Conservation (phyloP, 1,284 basidiomycete species). For the Trametes pubescens region DNA sequence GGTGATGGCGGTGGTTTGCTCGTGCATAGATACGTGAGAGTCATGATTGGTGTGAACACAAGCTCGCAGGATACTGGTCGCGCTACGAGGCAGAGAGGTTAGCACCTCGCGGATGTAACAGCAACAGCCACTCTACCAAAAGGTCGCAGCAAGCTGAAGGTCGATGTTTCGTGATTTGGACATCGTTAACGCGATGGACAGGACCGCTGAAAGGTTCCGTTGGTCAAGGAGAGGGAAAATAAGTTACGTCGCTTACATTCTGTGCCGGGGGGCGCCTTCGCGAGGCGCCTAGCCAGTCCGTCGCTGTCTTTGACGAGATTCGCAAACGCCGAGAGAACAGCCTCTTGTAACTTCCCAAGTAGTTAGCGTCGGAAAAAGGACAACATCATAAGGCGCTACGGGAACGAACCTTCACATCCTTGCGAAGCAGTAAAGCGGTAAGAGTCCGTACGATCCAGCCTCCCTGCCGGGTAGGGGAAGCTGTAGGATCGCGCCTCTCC, state of each 20-base stretch:
- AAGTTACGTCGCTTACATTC: constrained; percentile 38
- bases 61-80: constrained; percentile 65
- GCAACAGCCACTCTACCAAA: constrained; percentile 57
- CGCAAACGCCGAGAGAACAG: constrained; percentile 73
- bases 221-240: not conserved
- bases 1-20: constrained; percentile 57
- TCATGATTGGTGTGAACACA: constrained; percentile 25
- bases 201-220: constrained; percentile 26
- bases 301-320: constrained; percentile 74
- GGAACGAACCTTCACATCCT: constrained; percentile 59
- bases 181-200: constrained; percentile 54
- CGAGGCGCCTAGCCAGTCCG: constrained; percentile 55
- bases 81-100: constrained; percentile 45
- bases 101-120: not conserved
- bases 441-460: constrained; percentile 68
- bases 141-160: constrained; percentile 70
- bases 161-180: constrained; percentile 63
- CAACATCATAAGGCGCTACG: too few species aligned
- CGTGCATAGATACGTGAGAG: constrained; percentile 37
- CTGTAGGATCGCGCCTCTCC: constrained; percentile 59
- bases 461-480: constrained; percentile 53
- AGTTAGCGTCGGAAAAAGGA: not conserved
- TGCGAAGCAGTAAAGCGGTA: constrained; percentile 53
- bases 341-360: constrained; percentile 67
- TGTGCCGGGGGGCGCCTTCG: constrained; percentile 50